Conservation (phyloP, 1,284 basidiomycete species). For the Kwoniella shivajii region DNA sequence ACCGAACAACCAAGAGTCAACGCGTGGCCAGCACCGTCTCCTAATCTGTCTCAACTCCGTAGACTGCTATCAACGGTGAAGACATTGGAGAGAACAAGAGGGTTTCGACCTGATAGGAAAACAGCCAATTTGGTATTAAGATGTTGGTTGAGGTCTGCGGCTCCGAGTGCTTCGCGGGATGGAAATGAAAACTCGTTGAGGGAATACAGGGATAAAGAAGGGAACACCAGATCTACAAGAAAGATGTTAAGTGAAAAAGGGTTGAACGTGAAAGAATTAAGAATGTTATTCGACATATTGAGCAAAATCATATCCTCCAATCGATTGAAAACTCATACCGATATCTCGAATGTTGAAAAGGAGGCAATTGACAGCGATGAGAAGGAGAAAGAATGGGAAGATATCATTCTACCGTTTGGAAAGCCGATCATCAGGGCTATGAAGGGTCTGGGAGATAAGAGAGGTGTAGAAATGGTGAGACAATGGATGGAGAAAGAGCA, state of each 20-base stretch:
- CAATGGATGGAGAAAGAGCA: constrained; percentile 21
- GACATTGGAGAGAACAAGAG: constrained; percentile 28
- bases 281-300: constrained; percentile 25
- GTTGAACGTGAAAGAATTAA: constrained; percentile 14
- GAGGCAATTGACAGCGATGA: neutral
- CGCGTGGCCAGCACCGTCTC: constrained; percentile 11
- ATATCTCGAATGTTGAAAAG: neutral
- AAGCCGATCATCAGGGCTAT: constrained; percentile 32
- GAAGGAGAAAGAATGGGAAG: constrained; percentile 14
- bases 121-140: constrained; percentile 47
- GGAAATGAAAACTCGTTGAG: neutral
- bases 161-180: neutral
- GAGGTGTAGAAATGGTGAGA: constrained; percentile 21
- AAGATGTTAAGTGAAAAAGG: constrained; percentile 5
- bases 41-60: constrained; percentile 31
- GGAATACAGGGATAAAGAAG: neutral
- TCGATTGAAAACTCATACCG: neutral
- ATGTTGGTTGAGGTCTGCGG: constrained; percentile 39
- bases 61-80: constrained; percentile 34
- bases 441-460: constrained; percentile 28
- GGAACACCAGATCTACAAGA: neutral
- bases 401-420: constrained; percentile 36
- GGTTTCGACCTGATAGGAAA: constrained; percentile 45
- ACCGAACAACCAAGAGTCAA: neutral
- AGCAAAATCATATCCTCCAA: constrained; percentile 11